Conservation (phyloP, 2,329 filamentous ascomycete species). For the Xylariales sp. region DNA sequence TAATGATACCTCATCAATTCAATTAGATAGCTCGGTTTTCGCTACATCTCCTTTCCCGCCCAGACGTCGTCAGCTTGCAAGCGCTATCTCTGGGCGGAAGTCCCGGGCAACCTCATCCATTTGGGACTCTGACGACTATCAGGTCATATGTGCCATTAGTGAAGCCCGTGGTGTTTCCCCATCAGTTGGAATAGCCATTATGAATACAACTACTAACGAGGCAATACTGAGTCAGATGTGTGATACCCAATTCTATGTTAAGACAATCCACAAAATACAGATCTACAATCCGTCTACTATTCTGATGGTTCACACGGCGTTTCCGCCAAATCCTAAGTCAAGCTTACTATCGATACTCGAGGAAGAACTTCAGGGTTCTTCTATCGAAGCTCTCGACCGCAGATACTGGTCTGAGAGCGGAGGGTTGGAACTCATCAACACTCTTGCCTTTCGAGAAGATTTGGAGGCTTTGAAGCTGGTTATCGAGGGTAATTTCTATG, state of each 20-base stretch:
- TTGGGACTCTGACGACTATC: conserved; percentile 51
- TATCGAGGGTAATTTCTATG: conserved; percentile 78
- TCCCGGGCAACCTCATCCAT: conserved; percentile 37
- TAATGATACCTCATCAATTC: too few species aligned
- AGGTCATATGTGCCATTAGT: conserved; percentile 82
- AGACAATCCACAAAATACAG: conserved; percentile 80
- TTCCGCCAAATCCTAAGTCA: conserved; percentile 60
- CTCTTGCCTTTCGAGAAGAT: conserved; percentile 76
- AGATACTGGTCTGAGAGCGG: conserved; percentile 77
- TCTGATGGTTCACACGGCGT: conserved; percentile 70
- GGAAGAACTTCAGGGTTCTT: conserved; percentile 62
- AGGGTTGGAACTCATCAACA: conserved; percentile 73
- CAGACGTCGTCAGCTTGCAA: conserved; percentile 19
- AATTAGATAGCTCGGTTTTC: too few species aligned
- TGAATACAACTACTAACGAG: conserved; percentile 83
- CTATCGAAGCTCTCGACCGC: conserved; percentile 64
- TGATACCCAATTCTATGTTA: conserved; percentile 87
- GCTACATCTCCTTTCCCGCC: conserved; percentile 20
- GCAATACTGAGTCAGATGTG: conserved; percentile 85
- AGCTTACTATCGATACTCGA: conserved; percentile 71
- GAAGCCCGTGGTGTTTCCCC: conserved; percentile 86
- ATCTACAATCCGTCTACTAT: conserved; percentile 78
- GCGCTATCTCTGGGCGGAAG: conserved; percentile 39
- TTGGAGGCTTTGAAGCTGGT: conserved; percentile 76
- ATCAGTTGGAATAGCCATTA: conserved; percentile 78